phyloP scores from a whole-genome alignment of 1,139 yeast species.

The Yamadazyma spencermartinsiae region DNA sequence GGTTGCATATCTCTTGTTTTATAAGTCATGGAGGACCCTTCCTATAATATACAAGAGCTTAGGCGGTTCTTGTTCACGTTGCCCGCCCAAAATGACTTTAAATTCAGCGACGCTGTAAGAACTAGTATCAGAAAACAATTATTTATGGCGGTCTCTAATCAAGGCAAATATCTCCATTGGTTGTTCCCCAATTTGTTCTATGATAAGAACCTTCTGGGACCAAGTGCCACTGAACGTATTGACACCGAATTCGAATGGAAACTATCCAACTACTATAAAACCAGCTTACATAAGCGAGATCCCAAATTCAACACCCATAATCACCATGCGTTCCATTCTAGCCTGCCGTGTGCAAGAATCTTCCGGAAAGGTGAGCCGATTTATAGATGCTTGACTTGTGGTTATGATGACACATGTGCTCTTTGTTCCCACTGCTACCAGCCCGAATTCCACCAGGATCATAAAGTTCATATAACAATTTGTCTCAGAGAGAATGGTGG shows the following conservation, averaged over 20 bases:
- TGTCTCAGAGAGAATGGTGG: conserved; percentile 87
- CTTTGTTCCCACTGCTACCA: conserved; percentile 78
- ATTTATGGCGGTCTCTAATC: conserved; percentile 49
- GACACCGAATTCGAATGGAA: conserved; percentile 40
- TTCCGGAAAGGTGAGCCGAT: conserved; percentile 86
- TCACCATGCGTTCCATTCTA: conserved; percentile 55
- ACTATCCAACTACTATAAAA: conserved; percentile 31
- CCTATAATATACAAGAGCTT: conserved; percentile 10
- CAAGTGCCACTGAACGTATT: conserved; percentile 20
- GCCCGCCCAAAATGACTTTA: conserved; percentile 36
- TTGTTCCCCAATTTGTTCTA: conserved; percentile 47
- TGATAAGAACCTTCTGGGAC: conserved; percentile 7
- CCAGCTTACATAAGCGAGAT: conserved; percentile 21
- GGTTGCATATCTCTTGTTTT: too few species aligned
- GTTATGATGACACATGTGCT: conserved; percentile 83
- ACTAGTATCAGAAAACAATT: conserved; percentile 49
- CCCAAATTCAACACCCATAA: conserved; percentile 25
- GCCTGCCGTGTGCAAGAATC: conserved; percentile 75
- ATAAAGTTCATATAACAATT: conserved; percentile 70
- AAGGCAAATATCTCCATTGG: conserved; percentile 49
- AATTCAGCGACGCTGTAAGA: conserved; percentile 34
- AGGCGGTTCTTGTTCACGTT: conserved; percentile 33
- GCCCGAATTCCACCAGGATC: conserved; percentile 70
- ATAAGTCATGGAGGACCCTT: too few species aligned
- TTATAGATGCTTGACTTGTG: conserved; percentile 81